Evolutionary conservation across 306 rosid genomes (phyloP).

Genomic region (Dalbergia oliveri): DNA sequence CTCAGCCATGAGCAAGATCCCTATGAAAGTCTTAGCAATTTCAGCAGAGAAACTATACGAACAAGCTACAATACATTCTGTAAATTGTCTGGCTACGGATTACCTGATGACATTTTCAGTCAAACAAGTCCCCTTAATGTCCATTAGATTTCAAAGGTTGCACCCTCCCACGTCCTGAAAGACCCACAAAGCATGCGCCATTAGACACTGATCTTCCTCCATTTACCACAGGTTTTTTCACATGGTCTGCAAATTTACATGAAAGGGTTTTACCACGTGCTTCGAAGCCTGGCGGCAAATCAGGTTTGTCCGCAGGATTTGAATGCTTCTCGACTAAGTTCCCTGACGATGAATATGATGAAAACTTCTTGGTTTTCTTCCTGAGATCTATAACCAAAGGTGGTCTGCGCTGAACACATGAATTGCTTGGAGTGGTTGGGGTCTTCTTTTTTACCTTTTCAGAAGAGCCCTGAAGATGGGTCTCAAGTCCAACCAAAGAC

Average conservation of each 20-base stretch:
- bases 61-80: neutral
- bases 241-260: neutral
- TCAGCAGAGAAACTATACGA: conserved; percentile 26
- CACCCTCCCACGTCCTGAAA: neutral
- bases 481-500: neutral
- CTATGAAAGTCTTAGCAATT: neutral
- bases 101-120: conserved; percentile 1
- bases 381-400: neutral
- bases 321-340: neutral
- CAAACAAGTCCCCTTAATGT: neutral
- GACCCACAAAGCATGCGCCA: neutral
- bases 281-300: conserved; percentile 50
- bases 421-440: neutral
- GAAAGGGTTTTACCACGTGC: neutral
- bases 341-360: neutral
- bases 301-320: neutral
- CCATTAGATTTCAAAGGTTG: conserved; percentile 15
- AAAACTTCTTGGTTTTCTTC: conserved; percentile 22
- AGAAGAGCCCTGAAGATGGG: neutral
- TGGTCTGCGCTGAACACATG: neutral
- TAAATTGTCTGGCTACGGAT: neutral
- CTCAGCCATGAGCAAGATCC: neutral
- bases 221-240: neutral
- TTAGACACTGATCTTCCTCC: neutral
- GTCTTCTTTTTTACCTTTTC: conserved; percentile 20